A percentile compares a stretch with the other conserved stretches of the same genome.
Evolutionary conservation across 176 grass and related monocot species (phyloP).

Genomic region (Musa acuminata): DNA sequence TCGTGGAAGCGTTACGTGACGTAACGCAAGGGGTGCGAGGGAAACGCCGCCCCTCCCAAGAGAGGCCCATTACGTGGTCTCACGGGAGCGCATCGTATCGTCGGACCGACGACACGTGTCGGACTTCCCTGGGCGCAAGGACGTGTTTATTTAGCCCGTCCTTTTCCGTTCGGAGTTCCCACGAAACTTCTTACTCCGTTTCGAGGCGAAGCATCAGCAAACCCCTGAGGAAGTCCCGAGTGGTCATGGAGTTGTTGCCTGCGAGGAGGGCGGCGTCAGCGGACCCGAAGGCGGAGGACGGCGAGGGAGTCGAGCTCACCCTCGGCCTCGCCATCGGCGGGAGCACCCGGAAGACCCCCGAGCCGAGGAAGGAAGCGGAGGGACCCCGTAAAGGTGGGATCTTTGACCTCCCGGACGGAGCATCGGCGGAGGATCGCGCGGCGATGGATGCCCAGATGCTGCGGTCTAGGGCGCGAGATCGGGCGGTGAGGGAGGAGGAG

Average conservation of each 20-base stretch:
- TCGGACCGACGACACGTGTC: too few relatives aligned
- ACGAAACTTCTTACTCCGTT: too few relatives aligned
- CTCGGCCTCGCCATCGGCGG: constrained; percentile 22
- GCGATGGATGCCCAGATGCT: not conserved
- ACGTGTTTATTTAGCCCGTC: too few relatives aligned
- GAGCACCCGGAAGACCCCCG: not conserved
- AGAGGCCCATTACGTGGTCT: too few relatives aligned
- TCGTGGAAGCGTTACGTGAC: too few relatives aligned
- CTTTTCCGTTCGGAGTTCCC: too few relatives aligned
- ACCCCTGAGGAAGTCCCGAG: too few relatives aligned
- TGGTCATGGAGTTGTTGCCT: not conserved
- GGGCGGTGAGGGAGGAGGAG: constrained; percentile 19
- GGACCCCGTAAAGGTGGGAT: not conserved
- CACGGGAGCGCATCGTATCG: too few relatives aligned
- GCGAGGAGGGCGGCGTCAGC: not conserved
- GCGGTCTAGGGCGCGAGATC: constrained; percentile 14
- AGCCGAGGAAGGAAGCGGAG: not conserved
- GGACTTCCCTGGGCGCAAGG: too few relatives aligned
- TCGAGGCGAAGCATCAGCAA: too few relatives aligned
- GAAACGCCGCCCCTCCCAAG: too few relatives aligned
- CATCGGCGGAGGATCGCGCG: not conserved
- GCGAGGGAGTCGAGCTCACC: not conserved
- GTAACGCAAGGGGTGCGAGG: too few relatives aligned
- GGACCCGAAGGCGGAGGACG: not conserved
- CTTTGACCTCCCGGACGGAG: not conserved